Evolutionary conservation across 2,329 filamentous ascomycete genomes (phyloP).

Genomic region (Onygenales sp.): DNA sequence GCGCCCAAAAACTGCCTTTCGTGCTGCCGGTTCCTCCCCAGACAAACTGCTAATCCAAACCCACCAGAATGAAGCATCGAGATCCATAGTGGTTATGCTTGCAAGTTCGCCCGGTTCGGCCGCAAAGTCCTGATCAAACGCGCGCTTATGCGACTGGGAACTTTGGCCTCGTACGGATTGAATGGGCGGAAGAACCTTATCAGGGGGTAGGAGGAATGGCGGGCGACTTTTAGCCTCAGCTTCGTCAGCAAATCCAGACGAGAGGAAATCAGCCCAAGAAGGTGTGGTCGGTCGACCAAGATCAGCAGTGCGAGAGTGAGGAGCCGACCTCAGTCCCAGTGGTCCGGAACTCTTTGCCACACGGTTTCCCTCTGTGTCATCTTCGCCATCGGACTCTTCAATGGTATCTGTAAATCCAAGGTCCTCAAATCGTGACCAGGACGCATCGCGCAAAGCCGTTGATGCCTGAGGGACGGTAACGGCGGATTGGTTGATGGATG

Average conservation of each 20-base stretch:
- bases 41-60: conserved; percentile 98
- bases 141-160: conserved; percentile 72
- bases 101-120: conserved; percentile 90
- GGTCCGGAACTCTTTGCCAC: conserved; percentile 28
- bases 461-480: conserved; percentile 58
- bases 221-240: conserved; percentile 53
- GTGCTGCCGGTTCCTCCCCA: conserved; percentile 71
- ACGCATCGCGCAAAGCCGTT: conserved; percentile 69
- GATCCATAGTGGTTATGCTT: conserved; percentile 73
- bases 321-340: conserved; percentile 53
- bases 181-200: conserved; percentile 83
- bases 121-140: conserved; percentile 56
- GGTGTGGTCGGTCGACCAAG: conserved; percentile 81
- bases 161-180: conserved; percentile 62
- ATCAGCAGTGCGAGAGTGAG: conserved; percentile 57
- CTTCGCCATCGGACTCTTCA: conserved; percentile 61
- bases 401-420: conserved; percentile 75
- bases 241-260: conserved; percentile 78
- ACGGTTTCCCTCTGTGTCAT: conserved; percentile 35
- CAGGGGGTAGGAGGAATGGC: conserved; percentile 74
- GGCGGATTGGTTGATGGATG: conserved; percentile 77
- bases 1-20: conserved; percentile 88
- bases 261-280: conserved; percentile 96
- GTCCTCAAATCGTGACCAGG: conserved; percentile 95
- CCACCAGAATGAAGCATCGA: conserved; percentile 99